Percentiles rank a stretch among this genome's conserved stretches.
Evolutionary conservation across 192 early-diverging fungal genomes (phyloP).

Genomic region (Paraglomus brasilianum): DNA sequence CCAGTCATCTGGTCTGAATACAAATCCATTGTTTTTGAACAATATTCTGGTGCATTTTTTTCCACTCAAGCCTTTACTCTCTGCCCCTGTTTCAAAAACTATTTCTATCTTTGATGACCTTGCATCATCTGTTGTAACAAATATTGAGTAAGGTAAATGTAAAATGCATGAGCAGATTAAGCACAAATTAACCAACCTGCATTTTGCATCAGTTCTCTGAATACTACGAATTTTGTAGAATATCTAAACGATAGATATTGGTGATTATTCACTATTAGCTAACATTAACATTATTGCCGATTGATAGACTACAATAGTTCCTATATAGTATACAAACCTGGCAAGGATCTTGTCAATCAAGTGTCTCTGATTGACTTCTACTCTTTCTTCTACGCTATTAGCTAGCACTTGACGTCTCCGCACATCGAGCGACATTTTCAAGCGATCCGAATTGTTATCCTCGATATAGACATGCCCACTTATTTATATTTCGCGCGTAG

Average conservation of each 20-base stretch:
- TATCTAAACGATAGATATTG: constrained; percentile 48
- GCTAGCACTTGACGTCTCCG: constrained; percentile 49
- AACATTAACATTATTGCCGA: neutral
- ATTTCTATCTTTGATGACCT: constrained; percentile 57
- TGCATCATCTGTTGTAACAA: constrained; percentile 70
- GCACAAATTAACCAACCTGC: constrained; percentile 39
- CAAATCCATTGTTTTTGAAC: constrained; percentile 84
- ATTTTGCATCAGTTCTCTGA: constrained; percentile 75
- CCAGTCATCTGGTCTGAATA: constrained; percentile 83
- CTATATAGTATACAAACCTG: constrained; percentile 40
- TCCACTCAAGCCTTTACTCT: constrained; percentile 36
- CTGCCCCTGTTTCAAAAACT: constrained; percentile 51
- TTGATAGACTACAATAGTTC: neutral
- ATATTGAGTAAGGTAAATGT: neutral
- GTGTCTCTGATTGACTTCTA: constrained; percentile 83
- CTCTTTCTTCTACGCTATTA: constrained; percentile 60
- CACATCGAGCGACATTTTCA: constrained; percentile 41
- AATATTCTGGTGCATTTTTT: constrained; percentile 49
- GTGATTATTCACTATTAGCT: neutral
- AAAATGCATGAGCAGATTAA: neutral
- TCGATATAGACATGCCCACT: too few relatives aligned
- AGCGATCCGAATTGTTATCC: too few relatives aligned
- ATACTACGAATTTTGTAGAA: constrained; percentile 83
- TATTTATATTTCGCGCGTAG: too few relatives aligned
- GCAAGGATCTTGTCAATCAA: constrained; percentile 92